These are phyloP conservation scores for Globisporangium splendens DNA, from an alignment of 352 stramenopile species.

Conservation along the genomic window DNA sequence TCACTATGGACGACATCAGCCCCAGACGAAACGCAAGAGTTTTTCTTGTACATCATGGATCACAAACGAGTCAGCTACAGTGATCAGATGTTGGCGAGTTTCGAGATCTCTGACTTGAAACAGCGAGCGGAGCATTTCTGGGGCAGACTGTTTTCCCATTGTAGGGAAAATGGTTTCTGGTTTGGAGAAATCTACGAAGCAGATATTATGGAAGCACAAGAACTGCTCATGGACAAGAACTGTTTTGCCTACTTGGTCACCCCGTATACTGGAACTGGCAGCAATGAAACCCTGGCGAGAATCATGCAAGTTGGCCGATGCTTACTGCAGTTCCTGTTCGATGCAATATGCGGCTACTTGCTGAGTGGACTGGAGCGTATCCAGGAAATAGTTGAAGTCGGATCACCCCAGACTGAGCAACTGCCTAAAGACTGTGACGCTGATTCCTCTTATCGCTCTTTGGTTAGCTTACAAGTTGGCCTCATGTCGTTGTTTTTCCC, in stretches of 20 bases:
- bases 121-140: conserved; percentile 24
- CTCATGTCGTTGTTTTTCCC: conserved; percentile 37
- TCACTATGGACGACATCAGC: neutral
- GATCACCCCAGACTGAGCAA: neutral
- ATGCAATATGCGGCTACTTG: conserved; percentile 45
- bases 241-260: conserved; percentile 13
- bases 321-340: conserved; percentile 49
- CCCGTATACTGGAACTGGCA: neutral
- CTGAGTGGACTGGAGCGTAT: conserved; percentile 53
- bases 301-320: conserved; percentile 18
- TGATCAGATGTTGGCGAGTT: neutral
- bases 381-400: conserved; percentile 15
- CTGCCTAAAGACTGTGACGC: neutral
- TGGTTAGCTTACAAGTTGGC: conserved; percentile 4
- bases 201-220: conserved; percentile 39
- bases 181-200: conserved; percentile 14
- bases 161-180: conserved; percentile 39
- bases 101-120: neutral
- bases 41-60: conserved; percentile 11
- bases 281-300: conserved; percentile 1
- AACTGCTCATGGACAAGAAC: conserved; percentile 25
- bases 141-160: conserved; percentile 27
- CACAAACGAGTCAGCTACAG: conserved; percentile 9
- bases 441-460: neutral
- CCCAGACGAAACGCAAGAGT: conserved; percentile 9